These are phyloP conservation scores for Penicillium rolfsii DNA, from an alignment of 2,329 filamentous ascomycete genomes.

Conservation along the genomic window DNA sequence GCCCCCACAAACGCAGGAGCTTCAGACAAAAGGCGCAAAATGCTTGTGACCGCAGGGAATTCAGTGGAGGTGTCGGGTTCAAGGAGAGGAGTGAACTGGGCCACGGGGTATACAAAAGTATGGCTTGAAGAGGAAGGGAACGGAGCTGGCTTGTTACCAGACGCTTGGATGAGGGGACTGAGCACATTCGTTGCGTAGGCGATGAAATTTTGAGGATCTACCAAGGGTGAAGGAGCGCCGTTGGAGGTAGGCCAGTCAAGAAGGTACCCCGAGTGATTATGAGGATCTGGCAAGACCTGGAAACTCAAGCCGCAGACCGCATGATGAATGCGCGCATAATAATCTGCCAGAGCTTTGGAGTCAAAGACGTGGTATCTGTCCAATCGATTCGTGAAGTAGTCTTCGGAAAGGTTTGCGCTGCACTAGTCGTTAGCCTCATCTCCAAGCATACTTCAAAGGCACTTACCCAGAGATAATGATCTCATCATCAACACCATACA, in stretches of 20 bases:
- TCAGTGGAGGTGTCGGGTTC: constrained; percentile 83
- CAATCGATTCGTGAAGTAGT: constrained; percentile 96
- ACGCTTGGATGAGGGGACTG: constrained; percentile 65
- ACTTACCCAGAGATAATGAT: constrained; percentile 85
- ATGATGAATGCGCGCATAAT: constrained; percentile 77
- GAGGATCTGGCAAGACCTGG: constrained; percentile 64
- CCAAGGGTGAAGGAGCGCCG: constrained; percentile 72
- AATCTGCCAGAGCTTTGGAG: constrained; percentile 76
- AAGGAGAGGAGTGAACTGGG: constrained; percentile 85
- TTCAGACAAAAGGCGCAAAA: constrained; percentile 69
- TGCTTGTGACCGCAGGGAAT: constrained; percentile 74
- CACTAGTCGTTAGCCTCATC: constrained; percentile 17
- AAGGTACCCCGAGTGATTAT: constrained; percentile 53
- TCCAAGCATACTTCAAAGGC: neutral
- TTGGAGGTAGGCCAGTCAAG: constrained; percentile 76
- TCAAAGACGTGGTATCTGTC: constrained; percentile 93
- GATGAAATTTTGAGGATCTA: constrained; percentile 70
- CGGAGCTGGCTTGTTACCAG: constrained; percentile 37
- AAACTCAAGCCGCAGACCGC: constrained; percentile 82
- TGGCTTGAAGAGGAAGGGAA: constrained; percentile 50
- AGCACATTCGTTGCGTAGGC: constrained; percentile 68
- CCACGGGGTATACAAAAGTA: constrained; percentile 81
- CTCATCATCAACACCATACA: constrained; percentile 94
- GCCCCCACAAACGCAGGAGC: constrained; percentile 66
- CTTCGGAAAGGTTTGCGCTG: constrained; percentile 82